Conservation (phyloP, 2,329 filamentous ascomycete species). For the Aspergillus sp. region DNA sequence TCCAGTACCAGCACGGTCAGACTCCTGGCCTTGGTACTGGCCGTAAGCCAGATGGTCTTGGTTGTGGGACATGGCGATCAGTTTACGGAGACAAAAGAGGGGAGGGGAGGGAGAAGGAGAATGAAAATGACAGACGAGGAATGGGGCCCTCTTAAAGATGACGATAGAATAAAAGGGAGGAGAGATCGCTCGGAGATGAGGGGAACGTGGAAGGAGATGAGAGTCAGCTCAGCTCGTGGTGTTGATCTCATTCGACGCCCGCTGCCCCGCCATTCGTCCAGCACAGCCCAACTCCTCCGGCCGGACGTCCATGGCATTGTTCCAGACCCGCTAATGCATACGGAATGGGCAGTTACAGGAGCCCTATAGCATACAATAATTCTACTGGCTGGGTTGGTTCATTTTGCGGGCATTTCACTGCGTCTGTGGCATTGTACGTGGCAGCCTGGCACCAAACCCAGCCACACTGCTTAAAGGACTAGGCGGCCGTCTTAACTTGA, state of each 20-base stretch:
- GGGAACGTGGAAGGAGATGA: not conserved
- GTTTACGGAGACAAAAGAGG: not conserved
- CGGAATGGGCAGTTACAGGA: not conserved
- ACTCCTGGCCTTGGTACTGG: slow-evolving; percentile 43
- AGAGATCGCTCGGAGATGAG: slow-evolving; percentile 3
- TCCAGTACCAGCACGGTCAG: slow-evolving; percentile 29
- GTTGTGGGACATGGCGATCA: slow-evolving; percentile 35
- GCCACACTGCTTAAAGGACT: slow-evolving; percentile 9
- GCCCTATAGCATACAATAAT: not conserved
- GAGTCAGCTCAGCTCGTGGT: slow-evolving; percentile 3
- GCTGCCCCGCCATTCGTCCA: slow-evolving; percentile 11
- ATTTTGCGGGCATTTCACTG: not conserved
- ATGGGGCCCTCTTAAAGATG: not conserved
- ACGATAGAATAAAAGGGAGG: not conserved
- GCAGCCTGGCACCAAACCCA: slow-evolving; percentile 9
- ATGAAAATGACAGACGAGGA: not conserved
- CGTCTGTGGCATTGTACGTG: not conserved
- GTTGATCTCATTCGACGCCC: not conserved
- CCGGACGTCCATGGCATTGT: not conserved
- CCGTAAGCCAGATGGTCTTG: slow-evolving; percentile 59
- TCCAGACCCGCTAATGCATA: not conserved
- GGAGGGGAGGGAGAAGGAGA: not conserved
- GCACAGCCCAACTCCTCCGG: not conserved
- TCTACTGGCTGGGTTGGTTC: not conserved
- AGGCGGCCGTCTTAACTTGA: not conserved